Evolutionary conservation across 202 grass and related monocot species (phyloP), one percentile per base, ranked within the genome.

Genomic region (Zizania palustris): DNA sequence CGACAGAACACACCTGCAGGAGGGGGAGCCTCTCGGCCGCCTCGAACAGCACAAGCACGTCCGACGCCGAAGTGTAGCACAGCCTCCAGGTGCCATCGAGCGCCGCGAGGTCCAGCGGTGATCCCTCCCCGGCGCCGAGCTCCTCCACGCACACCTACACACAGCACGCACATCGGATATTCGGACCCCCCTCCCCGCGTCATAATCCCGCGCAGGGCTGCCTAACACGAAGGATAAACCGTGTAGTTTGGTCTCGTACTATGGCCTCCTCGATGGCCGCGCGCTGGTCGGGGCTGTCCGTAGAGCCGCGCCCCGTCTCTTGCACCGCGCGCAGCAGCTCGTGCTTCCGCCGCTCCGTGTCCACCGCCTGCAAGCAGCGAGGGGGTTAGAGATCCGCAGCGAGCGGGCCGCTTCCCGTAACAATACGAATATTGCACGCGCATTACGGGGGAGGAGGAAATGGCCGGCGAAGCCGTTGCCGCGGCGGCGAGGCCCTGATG

Each of bases 41-140:
- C 77, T 97, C 90, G 71, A 93, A 97, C 8, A 97, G 90, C 49
- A 91, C 65, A 33, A 93, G 79, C 60, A 97, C 93, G 80, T 93
- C 93, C 45, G 90, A 84, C 4, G 90, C 90, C 20, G 93, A 91
- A 5, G 93, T 97, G 81, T 93, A 97, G 64, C 92, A 89, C 66
- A 97, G 67, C 84, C 93, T 84, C 93, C 93, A 97, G 6, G 90
- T 93, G 12, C 90, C 90, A 41, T 97, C 90, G 58, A 97, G 86
- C 53, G 54, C 79, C 1, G 82, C 60, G 12, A 97, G 90, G 72
- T 93, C 88, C 38, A 97, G 57, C 54, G 84, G 69, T 8, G 22
- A 71, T 12, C 85, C 86, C 13, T 82, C 73, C 50, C 71, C 84
- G 2, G 86, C 88, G 46, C 76, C 86, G 45, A 89, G 88, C 78